A percentile compares a stretch with the other conserved stretches of the same genome.
These are phyloP conservation scores for Hypoxylon sp. DNA, from an alignment of 2,329 filamentous ascomycete species.

Conservation along the genomic window DNA sequence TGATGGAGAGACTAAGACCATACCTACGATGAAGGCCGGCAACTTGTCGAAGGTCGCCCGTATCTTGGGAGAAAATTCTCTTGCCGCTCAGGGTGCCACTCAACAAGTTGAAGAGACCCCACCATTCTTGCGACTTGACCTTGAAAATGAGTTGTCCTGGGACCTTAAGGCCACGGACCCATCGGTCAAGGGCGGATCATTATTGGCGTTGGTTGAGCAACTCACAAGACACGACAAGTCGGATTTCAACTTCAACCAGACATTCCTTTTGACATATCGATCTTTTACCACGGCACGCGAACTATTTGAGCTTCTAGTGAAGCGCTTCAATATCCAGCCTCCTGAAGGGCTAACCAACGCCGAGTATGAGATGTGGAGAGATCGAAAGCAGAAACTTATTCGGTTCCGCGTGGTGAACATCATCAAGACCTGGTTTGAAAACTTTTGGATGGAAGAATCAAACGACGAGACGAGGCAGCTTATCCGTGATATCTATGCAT, in stretches of 20 bases:
- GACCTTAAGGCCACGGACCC: slow-evolving; percentile 83
- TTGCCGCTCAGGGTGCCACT: slow-evolving; percentile 61
- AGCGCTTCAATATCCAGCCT: slow-evolving; percentile 92
- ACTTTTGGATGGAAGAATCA: slow-evolving; percentile 97
- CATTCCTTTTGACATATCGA: slow-evolving; percentile 94
- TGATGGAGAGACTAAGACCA: slow-evolving; percentile 69
- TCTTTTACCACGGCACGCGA: slow-evolving; percentile 94
- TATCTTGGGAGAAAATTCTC: slow-evolving; percentile 75
- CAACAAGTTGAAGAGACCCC: slow-evolving; percentile 80
- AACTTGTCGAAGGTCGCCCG: slow-evolving; percentile 75
- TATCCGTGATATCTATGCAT: slow-evolving; percentile 88
- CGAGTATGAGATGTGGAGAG: slow-evolving; percentile 89
- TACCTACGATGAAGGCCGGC: slow-evolving; percentile 65
- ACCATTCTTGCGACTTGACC: slow-evolving; percentile 86
- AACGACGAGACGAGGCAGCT: slow-evolving; percentile 86
- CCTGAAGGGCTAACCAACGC: slow-evolving; percentile 80
- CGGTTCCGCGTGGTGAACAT: slow-evolving; percentile 98
- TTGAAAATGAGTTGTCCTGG: slow-evolving; percentile 90
- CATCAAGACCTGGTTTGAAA: slow-evolving; percentile 97
- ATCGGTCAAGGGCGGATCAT: slow-evolving; percentile 87
- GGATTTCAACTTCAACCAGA: slow-evolving; percentile 96
- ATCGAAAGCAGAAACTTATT: slow-evolving; percentile 95
- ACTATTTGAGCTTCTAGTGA: slow-evolving; percentile 91
- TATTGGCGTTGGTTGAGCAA: slow-evolving; percentile 92
- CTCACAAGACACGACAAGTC: slow-evolving; percentile 95